Percentiles rank a stretch among this genome's conserved stretches.
These are phyloP conservation scores for Pseudozyma sp. DNA, from an alignment of 1,284 basidiomycete species.

Conservation along the genomic window DNA sequence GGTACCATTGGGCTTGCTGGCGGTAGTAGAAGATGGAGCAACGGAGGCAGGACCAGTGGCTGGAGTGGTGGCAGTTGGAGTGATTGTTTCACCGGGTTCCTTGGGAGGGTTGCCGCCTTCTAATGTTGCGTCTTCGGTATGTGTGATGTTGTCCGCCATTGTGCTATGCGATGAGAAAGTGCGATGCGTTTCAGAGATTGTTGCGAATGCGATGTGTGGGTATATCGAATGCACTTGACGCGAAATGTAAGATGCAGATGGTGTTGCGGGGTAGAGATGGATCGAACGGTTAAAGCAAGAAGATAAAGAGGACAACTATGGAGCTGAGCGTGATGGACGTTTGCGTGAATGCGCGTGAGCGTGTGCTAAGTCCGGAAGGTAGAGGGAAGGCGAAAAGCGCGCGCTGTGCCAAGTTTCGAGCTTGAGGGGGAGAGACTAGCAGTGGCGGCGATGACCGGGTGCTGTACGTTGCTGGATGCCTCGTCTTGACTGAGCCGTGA, in stretches of 20 bases:
- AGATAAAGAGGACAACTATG: not conserved
- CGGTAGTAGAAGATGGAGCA: slow-evolving; percentile 1
- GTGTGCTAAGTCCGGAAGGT: too few relatives aligned
- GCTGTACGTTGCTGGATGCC: too few relatives aligned
- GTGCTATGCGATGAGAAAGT: not conserved
- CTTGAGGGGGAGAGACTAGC: too few relatives aligned
- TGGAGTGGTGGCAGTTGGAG: slow-evolving; percentile 4
- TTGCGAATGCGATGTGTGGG: not conserved
- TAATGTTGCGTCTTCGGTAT: slow-evolving; percentile 39
- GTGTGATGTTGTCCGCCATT: slow-evolving; percentile 29
- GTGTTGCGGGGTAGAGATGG: slow-evolving; percentile 1
- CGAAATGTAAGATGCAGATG: not conserved
- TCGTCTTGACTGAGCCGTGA: too few relatives aligned
- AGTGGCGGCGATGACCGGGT: too few relatives aligned
- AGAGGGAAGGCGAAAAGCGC: too few relatives aligned
- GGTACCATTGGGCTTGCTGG: slow-evolving; percentile 2
- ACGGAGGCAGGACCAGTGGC: not conserved
- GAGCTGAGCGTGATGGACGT: too few relatives aligned
- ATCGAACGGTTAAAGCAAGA: too few relatives aligned
- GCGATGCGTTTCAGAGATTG: not conserved
- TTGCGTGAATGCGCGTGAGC: too few relatives aligned
- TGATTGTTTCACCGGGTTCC: slow-evolving; percentile 37
- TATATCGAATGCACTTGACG: not conserved
- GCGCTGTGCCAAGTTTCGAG: too few relatives aligned
- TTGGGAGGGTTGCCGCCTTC: slow-evolving; percentile 44